A percentile compares a stretch with the other conserved stretches of the same genome.
These are phyloP conservation scores for Caryocar brasiliense DNA, from an alignment of 441 rosid species.

Conservation along the genomic window DNA sequence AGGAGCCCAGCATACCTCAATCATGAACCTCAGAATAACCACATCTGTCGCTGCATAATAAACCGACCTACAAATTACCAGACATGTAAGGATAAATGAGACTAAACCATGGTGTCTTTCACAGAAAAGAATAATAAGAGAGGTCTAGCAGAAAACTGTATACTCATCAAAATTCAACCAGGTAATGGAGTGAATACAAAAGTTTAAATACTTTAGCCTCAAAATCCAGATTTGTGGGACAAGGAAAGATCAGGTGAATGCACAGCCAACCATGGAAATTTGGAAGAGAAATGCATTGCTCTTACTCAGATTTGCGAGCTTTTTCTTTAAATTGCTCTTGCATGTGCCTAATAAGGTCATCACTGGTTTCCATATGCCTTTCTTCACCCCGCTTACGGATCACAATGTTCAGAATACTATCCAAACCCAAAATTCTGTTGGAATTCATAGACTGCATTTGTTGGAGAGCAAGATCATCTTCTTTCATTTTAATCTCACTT, in stretches of 20 bases:
- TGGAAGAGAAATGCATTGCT: slow-evolving; percentile 14
- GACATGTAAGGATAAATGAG: slow-evolving; percentile 17
- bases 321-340: slow-evolving; percentile 96
- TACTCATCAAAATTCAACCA: background rate
- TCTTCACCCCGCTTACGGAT: slow-evolving; percentile 82
- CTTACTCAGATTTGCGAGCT: slow-evolving; percentile 97
- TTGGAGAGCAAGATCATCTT: slow-evolving; percentile 64
- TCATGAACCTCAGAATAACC: slow-evolving; percentile 90
- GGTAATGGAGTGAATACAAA: background rate
- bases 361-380: slow-evolving; percentile 72
- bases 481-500: slow-evolving; percentile 97
- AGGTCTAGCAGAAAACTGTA: too few relatives aligned
- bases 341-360: slow-evolving; percentile 89
- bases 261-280: background rate
- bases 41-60: slow-evolving; percentile 96
- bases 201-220: background rate
- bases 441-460: slow-evolving; percentile 68
- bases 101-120: too few relatives aligned
- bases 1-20: slow-evolving; percentile 99
- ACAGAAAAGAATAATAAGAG: too few relatives aligned
- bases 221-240: too few relatives aligned
- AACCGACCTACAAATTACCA: slow-evolving; percentile 70
- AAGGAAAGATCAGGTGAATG: too few relatives aligned
- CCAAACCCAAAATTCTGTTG: slow-evolving; percentile 77
- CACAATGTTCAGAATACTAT: slow-evolving; percentile 85